A percentile compares a stretch with the other conserved stretches of the same genome.
Evolutionary conservation across 2,329 filamentous ascomycete species (phyloP).

Genomic region (Balansia obtecta): DNA sequence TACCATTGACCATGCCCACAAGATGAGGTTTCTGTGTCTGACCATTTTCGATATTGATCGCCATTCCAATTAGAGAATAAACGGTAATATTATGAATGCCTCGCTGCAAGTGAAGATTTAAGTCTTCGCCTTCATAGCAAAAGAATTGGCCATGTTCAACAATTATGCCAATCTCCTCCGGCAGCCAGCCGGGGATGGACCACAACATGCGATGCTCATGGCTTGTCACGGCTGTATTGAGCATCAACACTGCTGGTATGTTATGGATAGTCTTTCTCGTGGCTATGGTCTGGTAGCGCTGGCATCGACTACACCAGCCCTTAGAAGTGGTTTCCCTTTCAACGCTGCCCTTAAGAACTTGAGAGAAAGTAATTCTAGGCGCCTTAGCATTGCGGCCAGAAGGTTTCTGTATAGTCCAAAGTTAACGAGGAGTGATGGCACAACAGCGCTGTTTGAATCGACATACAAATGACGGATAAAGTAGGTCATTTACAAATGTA

Average conservation of each 20-base stretch:
- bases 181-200: conserved; percentile 82
- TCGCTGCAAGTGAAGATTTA: conserved; percentile 67
- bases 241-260: conserved; percentile 73
- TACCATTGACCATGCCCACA: conserved; percentile 81
- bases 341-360: conserved; percentile 83
- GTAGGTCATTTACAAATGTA: conserved; percentile 73
- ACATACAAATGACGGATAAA: conserved; percentile 50
- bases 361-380: conserved; percentile 61
- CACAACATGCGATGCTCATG: conserved; percentile 70
- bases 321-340: conserved; percentile 80
- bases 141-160: conserved; percentile 85
- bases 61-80: conserved; percentile 83
- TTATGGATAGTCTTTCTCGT: conserved; percentile 75
- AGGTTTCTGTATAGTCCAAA: conserved; percentile 26
- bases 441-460: not conserved
- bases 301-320: conserved; percentile 88
- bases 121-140: conserved; percentile 86
- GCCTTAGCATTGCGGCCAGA: conserved; percentile 35
- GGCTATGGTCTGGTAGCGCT: conserved; percentile 76
- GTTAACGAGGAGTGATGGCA: not conserved
- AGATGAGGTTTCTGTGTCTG: conserved; percentile 82
- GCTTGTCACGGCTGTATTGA: conserved; percentile 67
- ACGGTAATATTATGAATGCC: conserved; percentile 72
- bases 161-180: conserved; percentile 86
- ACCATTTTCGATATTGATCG: conserved; percentile 78